A percentile compares a stretch with the other conserved stretches of the same genome.
These are phyloP conservation scores for Hericium erinaceus DNA, from an alignment of 768 basidiomycete genomes.

Conservation along the genomic window DNA sequence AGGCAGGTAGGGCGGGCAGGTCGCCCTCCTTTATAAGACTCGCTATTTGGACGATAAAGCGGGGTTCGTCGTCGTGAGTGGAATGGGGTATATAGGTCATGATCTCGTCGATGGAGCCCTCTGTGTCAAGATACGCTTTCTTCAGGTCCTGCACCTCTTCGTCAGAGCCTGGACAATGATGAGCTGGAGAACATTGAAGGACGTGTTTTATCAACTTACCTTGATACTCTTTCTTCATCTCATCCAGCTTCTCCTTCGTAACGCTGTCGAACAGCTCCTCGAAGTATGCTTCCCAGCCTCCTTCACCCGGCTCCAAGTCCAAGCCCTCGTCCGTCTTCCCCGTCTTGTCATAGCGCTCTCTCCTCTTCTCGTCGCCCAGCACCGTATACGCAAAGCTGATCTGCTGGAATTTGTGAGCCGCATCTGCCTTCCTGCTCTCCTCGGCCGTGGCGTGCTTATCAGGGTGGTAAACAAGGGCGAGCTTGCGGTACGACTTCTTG, in stretches of 20 bases:
- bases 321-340: slow-evolving; percentile 80
- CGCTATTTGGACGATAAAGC: slow-evolving; percentile 66
- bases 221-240: slow-evolving; percentile 92
- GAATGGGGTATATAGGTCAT: slow-evolving; percentile 85
- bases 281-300: slow-evolving; percentile 95
- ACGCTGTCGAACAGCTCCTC: slow-evolving; percentile 82
- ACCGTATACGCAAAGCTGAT: slow-evolving; percentile 92
- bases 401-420: slow-evolving; percentile 80
- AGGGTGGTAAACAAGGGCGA: slow-evolving; percentile 78
- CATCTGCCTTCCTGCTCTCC: slow-evolving; percentile 53
- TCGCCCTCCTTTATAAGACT: slow-evolving; percentile 52
- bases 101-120: slow-evolving; percentile 73
- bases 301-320: slow-evolving; percentile 61
- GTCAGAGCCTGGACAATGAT: slow-evolving; percentile 49
- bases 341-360: slow-evolving; percentile 73
- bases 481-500: slow-evolving; percentile 75
- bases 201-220: slow-evolving; percentile 33
- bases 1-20: slow-evolving; percentile 45
- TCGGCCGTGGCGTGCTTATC: slow-evolving; percentile 72
- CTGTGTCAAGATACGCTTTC: slow-evolving; percentile 57
- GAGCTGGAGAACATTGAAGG: background rate
- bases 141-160: slow-evolving; percentile 82
- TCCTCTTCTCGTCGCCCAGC: slow-evolving; percentile 66
- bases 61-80: slow-evolving; percentile 72
- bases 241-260: slow-evolving; percentile 78